Base-by-base conservation (phyloP, 176 grass and related monocot species). In the Rhipidocladum racemiflorum region DNA sequence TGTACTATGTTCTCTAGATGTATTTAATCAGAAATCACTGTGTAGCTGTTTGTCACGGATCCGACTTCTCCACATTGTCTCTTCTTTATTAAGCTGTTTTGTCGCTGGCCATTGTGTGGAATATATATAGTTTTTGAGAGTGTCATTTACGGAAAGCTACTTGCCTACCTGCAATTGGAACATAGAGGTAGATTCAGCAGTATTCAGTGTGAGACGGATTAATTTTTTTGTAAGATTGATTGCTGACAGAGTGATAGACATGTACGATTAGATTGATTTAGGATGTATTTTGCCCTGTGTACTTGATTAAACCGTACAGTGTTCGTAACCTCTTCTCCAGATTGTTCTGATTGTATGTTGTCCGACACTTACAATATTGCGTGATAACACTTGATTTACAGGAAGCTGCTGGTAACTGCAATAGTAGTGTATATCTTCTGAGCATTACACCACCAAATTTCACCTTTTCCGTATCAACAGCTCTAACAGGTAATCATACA, bases 11-110 rank as follows among this genome's bases (percentile, higher is more conserved):
- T 75, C 14, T 38, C 61, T 28, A 83, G 55, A 29, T 66, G 66
- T 88, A 73, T 88, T 88, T 83, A 73, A 74, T 74, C 16, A 84
- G 18, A 60, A 40, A 38, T 8, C 38, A 60, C 30, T 15, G 0
- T 29, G 23, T 72, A 53, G 56, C 24, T 80, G 39, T 25, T 51
- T 84, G 11, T 63, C 28, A 51, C 68, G 42, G 42, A 43, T 43
- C 42, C 42, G 28, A 11, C 43, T 73, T 42, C 38, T 44, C 5
- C 56, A 51, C 9, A 18, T 72, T 24, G 56, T 34, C 6, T 25
- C 28, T 61, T 39, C 17, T 17, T 71, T 28, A 23, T 25, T 3
- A 30, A 61, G 46, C 24, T 23, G 28, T 24, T 24, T 53, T 39
- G 32, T 18, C 10, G 4, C 81, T 44, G 62, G 45, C 7, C 62